phyloP scores from a whole-genome alignment of 192 early-diverging fungal genomes.

The Spinellus fusiger region DNA sequence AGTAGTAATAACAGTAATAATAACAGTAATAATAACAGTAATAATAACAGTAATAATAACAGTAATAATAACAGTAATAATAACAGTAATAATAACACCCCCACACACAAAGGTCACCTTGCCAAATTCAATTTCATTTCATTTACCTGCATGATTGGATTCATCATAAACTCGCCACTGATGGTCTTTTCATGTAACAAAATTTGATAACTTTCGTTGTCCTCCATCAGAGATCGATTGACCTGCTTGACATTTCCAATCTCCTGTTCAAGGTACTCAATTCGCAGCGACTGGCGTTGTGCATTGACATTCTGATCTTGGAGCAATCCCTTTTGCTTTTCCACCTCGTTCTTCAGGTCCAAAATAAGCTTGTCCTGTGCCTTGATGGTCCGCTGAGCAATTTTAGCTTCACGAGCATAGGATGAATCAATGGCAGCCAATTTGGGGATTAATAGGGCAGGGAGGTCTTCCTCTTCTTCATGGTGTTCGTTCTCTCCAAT shows the following conservation, averaged over 20 bases:
- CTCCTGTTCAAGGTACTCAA: conserved; percentile 51
- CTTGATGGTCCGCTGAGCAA: conserved; percentile 34
- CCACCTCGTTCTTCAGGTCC: conserved; percentile 35
- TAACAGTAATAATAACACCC: too few species aligned
- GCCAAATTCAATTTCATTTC: not conserved
- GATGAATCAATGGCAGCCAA: conserved; percentile 9
- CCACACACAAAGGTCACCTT: too few species aligned
- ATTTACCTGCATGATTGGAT: conserved; percentile 52
- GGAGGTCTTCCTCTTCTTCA: not conserved
- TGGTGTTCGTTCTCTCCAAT: not conserved
- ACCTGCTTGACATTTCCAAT: conserved; percentile 56
- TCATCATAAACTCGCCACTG: conserved; percentile 68
- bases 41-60: too few species aligned
- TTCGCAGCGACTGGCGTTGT: conserved; percentile 31
- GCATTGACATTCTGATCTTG: conserved; percentile 30
- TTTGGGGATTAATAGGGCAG: not conserved
- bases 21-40: too few species aligned
- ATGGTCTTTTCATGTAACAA: conserved; percentile 77
- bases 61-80: too few species aligned
- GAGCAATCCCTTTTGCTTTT: conserved; percentile 32
- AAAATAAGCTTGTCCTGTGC: conserved; percentile 36
- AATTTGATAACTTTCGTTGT: conserved; percentile 77
- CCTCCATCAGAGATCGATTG: conserved; percentile 67
- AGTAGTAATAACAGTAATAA: too few species aligned
- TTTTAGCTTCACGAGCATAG: conserved; percentile 29